phyloP scores from a whole-genome alignment of 768 basidiomycete species.

The Lentinus brumalis region DNA sequence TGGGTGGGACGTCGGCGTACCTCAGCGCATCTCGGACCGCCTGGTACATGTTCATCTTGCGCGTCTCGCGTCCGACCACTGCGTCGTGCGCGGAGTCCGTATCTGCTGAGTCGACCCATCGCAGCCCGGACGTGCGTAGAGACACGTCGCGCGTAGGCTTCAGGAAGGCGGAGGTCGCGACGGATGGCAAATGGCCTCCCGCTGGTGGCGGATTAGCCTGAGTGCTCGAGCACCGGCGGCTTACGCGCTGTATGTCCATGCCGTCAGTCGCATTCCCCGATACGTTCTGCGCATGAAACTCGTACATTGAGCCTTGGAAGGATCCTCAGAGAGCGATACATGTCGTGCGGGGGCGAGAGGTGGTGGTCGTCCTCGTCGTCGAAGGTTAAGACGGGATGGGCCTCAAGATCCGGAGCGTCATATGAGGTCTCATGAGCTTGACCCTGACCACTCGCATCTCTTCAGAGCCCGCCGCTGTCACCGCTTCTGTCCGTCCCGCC shows the following conservation, averaged over 20 bases:
- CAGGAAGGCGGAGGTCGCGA: constrained; percentile 69
- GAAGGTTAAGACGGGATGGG: constrained; percentile 18
- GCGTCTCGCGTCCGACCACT: constrained; percentile 79
- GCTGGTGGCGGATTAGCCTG: constrained; percentile 64
- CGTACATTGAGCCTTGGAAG: constrained; percentile 16
- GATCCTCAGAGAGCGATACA: constrained; percentile 20
- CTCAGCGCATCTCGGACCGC: constrained; percentile 90
- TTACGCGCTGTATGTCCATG: constrained; percentile 2
- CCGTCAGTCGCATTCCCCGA: neutral
- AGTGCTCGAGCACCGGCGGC: constrained; percentile 54
- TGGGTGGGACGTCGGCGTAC: constrained; percentile 38
- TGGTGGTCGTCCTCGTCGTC: constrained; percentile 7
- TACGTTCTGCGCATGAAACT: neutral
- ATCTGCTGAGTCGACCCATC: constrained; percentile 67
- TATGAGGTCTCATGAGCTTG: constrained; percentile 18
- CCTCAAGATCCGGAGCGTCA: constrained; percentile 30
- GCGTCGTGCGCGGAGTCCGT: constrained; percentile 39
- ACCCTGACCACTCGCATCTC: constrained; percentile 4
- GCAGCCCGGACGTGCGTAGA: constrained; percentile 69
- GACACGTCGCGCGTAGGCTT: constrained; percentile 67
- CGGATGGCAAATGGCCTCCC: constrained; percentile 74
- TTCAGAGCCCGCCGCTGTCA: constrained; percentile 11
- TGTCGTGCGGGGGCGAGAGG: constrained; percentile 24
- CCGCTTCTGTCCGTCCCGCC: constrained; percentile 18
- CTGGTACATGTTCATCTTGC: constrained; percentile 96